Conservation (phyloP, 768 basidiomycete species). For the Mycena rosella region DNA sequence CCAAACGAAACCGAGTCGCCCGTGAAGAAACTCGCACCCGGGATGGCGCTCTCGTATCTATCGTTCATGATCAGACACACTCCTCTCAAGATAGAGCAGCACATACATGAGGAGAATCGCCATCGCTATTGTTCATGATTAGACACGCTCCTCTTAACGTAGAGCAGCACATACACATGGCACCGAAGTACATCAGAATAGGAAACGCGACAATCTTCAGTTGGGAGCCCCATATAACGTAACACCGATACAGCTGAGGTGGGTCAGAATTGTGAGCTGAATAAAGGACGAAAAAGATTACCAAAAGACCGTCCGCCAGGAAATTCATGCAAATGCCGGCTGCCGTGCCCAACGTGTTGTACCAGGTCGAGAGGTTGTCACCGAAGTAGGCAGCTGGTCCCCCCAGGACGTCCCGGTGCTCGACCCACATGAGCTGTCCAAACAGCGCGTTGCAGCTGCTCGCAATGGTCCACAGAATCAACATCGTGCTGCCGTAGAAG, state of each 20-base stretch:
- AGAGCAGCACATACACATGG: constrained; percentile 34
- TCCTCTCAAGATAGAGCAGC: neutral
- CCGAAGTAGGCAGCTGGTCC: constrained; percentile 47
- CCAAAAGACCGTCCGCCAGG: constrained; percentile 52
- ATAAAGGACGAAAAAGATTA: constrained; percentile 35
- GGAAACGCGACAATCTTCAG: constrained; percentile 37
- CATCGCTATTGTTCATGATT: constrained; percentile 37
- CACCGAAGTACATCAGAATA: constrained; percentile 39
- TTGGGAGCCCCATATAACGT: constrained; percentile 45
- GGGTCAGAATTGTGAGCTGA: neutral
- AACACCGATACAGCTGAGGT: constrained; percentile 54
- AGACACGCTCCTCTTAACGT: neutral
- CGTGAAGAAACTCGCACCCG: constrained; percentile 45
- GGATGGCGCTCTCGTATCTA: constrained; percentile 47
- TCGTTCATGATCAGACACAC: neutral
- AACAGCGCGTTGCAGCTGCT: constrained; percentile 38
- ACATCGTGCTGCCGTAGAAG: constrained; percentile 40
- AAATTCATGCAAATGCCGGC: constrained; percentile 47
- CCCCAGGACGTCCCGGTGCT: constrained; percentile 41
- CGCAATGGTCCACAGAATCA: constrained; percentile 50
- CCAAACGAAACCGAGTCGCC: constrained; percentile 45
- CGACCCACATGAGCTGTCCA: constrained; percentile 49
- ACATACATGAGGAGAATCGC: constrained; percentile 45
- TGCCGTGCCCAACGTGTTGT: constrained; percentile 46
- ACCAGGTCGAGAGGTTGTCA: constrained; percentile 44